phyloP scores from a whole-genome alignment of 139 green algal genomes.

The Tetratostichococcus sp. region DNA sequence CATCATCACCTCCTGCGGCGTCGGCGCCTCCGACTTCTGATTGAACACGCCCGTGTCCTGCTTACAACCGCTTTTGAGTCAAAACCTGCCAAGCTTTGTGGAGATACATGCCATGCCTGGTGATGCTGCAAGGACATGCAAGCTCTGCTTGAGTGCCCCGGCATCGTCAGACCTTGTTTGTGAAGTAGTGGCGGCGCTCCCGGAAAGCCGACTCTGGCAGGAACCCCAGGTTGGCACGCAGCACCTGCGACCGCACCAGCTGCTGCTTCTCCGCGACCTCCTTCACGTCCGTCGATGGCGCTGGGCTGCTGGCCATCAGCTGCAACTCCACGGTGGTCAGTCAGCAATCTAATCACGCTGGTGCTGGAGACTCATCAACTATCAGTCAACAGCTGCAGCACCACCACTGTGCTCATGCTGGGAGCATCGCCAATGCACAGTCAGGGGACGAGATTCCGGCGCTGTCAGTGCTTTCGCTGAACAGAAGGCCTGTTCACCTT shows the following conservation, averaged over 20 bases:
- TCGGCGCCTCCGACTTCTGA: constrained; percentile 44
- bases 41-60: constrained; percentile 66
- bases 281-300: constrained; percentile 17
- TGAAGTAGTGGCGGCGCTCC: constrained; percentile 68
- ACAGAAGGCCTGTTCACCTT: constrained; percentile 13
- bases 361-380: no score
- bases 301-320: constrained; percentile 16
- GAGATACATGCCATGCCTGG: no score
- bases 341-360: no score
- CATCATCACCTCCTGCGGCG: constrained; percentile 80
- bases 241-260: constrained; percentile 42
- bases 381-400: constrained; percentile 11
- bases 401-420: no score
- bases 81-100: no score
- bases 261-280: constrained; percentile 64
- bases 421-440: no score
- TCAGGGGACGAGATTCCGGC: no score
- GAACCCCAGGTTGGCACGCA: constrained; percentile 39
- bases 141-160: no score
- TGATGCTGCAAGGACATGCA: no score
- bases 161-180: constrained; percentile 45
- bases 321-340: constrained; percentile 5
- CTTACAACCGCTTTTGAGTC: no score
- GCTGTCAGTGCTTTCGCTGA: no score
- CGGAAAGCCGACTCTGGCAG: constrained; percentile 49